Percentiles rank a stretch among this genome's conserved stretches.
Evolutionary conservation across 2,329 filamentous ascomycete genomes (phyloP).

Genomic region (Epichloe sp.): DNA sequence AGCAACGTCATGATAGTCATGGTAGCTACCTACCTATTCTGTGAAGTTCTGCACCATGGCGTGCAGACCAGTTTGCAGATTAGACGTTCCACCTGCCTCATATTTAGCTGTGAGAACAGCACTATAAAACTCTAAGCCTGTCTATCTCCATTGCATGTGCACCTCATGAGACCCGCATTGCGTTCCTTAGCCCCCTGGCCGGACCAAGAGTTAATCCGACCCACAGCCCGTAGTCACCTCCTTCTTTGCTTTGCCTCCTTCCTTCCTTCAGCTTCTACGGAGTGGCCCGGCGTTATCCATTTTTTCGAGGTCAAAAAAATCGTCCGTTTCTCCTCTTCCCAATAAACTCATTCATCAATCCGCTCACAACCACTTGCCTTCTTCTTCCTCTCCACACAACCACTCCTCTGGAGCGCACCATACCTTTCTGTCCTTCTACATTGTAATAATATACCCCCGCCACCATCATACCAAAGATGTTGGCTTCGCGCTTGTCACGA

Average conservation of each 20-base stretch:
- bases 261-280: slow-evolving; percentile 29
- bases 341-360: slow-evolving; percentile 12
- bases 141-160: too few species aligned
- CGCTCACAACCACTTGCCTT: slow-evolving; percentile 11
- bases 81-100: too few species aligned
- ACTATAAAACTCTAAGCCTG: too few species aligned
- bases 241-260: slow-evolving; percentile 22
- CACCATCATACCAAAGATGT: slow-evolving; percentile 42
- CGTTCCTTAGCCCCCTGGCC: not conserved
- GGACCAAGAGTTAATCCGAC: slow-evolving; percentile 17
- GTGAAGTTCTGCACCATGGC: too few species aligned
- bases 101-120: too few species aligned
- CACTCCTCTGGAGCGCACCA: slow-evolving; percentile 18
- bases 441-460: slow-evolving; percentile 19
- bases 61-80: too few species aligned
- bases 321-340: slow-evolving; percentile 14
- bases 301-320: slow-evolving; percentile 24
- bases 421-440: slow-evolving; percentile 19
- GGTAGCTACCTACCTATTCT: too few species aligned
- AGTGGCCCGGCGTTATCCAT: slow-evolving; percentile 16
- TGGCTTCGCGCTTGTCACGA: slow-evolving; percentile 59
- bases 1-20: too few species aligned
- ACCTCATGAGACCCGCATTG: too few species aligned
- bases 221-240: not conserved
- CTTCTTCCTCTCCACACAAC: slow-evolving; percentile 14